These are phyloP conservation scores for Apium graveolens DNA, from an alignment of 129 eudicot genomes.

Conservation along the genomic window DNA sequence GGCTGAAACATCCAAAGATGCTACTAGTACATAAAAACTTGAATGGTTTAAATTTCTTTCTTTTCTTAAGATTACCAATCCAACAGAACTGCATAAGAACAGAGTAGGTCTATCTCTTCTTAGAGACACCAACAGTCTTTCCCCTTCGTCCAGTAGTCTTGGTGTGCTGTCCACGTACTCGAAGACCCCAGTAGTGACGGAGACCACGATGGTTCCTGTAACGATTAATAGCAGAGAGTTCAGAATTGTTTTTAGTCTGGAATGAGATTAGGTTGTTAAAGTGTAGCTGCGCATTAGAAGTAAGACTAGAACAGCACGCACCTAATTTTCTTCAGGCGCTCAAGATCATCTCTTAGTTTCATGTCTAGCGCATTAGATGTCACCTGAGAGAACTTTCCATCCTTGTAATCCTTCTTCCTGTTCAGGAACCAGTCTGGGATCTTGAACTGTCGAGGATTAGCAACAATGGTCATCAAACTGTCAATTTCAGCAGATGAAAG, in stretches of 20 bases:
- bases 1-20: background rate
- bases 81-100: background rate
- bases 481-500: slow-evolving; percentile 53
- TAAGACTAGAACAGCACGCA: background rate
- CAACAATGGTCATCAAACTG: slow-evolving; percentile 55
- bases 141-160: slow-evolving; percentile 62
- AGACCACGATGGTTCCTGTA: slow-evolving; percentile 68
- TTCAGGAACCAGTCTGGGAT: slow-evolving; percentile 72
- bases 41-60: too few species aligned
- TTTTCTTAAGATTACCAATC: background rate
- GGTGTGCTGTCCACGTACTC: slow-evolving; percentile 60
- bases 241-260: background rate
- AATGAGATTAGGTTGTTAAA: background rate
- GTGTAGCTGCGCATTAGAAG: background rate
- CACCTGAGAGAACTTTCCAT: slow-evolving; percentile 61
- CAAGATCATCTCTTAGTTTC: slow-evolving; percentile 73
- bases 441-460: slow-evolving; percentile 67
- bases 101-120: slow-evolving; percentile 44
- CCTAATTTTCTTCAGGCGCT: slow-evolving; percentile 74
- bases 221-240: background rate
- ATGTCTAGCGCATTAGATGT: slow-evolving; percentile 66
- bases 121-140: slow-evolving; percentile 71
- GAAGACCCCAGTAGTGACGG: slow-evolving; percentile 66
- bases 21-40: background rate
- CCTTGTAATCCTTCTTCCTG: slow-evolving; percentile 74